These are phyloP conservation scores for Dalbergia oliveri DNA, from an alignment of 306 rosid species.

Conservation along the genomic window DNA sequence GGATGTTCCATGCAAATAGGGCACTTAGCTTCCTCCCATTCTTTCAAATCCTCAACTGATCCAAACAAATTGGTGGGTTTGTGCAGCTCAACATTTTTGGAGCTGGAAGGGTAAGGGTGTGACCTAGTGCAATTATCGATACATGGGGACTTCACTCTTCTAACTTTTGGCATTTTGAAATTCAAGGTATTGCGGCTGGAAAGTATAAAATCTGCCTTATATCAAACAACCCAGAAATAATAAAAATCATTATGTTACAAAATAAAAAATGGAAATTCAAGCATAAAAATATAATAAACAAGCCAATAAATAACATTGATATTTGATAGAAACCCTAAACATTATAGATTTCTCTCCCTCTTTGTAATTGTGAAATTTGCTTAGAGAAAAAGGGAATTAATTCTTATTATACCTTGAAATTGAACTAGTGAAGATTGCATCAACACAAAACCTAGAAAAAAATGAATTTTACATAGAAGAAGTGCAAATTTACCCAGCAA, in stretches of 20 bases:
- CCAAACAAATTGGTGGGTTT: conserved; percentile 50
- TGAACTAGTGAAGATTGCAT: too few species aligned
- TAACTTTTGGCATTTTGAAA: conserved; percentile 71
- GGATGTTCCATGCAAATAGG: conserved; percentile 88
- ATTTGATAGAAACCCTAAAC: too few species aligned
- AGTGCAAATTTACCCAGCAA: not conserved
- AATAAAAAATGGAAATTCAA: too few species aligned
- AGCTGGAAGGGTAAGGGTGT: conserved; percentile 60
- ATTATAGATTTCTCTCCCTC: too few species aligned
- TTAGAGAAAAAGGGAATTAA: too few species aligned
- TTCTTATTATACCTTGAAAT: too few species aligned
- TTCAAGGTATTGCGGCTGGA: conserved; percentile 3
- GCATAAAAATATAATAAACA: too few species aligned
- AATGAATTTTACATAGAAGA: not conserved
- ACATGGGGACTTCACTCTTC: conserved; percentile 64
- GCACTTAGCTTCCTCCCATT: conserved; percentile 83
- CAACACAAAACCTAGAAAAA: too few species aligned
- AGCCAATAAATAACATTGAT: too few species aligned
- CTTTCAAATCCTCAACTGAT: conserved; percentile 57
- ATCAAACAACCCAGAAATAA: not conserved
- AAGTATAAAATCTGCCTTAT: conserved; percentile 38
- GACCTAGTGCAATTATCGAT: conserved; percentile 50
- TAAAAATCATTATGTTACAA: too few species aligned
- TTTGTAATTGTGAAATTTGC: too few species aligned
- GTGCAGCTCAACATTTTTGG: conserved; percentile 48